Evolutionary conservation across 345 rosid genomes (phyloP), one percentile per base, ranked within the genome.

Genomic region (Turnera subulata): DNA sequence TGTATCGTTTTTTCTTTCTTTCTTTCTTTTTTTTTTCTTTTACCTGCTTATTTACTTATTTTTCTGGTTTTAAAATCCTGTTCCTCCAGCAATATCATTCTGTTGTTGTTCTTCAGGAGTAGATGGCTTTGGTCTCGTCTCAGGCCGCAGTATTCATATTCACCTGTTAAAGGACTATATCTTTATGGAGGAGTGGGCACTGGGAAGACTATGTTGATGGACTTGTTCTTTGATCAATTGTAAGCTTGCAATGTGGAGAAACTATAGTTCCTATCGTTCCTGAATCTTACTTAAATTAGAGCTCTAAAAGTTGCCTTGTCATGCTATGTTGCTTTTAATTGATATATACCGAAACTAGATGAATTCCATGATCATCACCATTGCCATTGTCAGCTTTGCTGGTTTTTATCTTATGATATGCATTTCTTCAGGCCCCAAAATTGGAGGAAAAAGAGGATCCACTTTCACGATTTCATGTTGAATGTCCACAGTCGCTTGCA

Each of bases 201-300:
- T 11, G 97, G 99, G 45, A 93, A 93, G 77, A 93, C 99, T 47
- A 93, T 93, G 99, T 74, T 93, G 79, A 87, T 93, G 99, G 99
- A 93, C 72, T 74, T 93, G 67, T 93, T 89, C 82, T 93, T 65
- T 50, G 69, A 78, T 68, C 96, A 82, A 66, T 35, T 93, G 35
- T 29, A 29, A 29, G 35, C 35, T 4, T 29, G 35, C 35, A 3
- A 8, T 29, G n/a, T n/a, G n/a, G n/a, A n/a, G n/a, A n/a, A n/a
- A n/a, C n/a, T n/a, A n/a, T n/a, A n/a, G n/a, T n/a, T n/a, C n/a
- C n/a, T n/a, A n/a, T n/a, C n/a, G n/a, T n/a, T n/a, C n/a, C n/a
- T n/a, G n/a, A n/a, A n/a, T n/a, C n/a, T n/a, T n/a, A n/a, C n/a
- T n/a, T n/a, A n/a, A n/a, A n/a, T n/a, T n/a, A n/a, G n/a, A n/a